Base-by-base conservation (phyloP, 306 rosid genomes). In the Begonia fuchsioides region DNA sequence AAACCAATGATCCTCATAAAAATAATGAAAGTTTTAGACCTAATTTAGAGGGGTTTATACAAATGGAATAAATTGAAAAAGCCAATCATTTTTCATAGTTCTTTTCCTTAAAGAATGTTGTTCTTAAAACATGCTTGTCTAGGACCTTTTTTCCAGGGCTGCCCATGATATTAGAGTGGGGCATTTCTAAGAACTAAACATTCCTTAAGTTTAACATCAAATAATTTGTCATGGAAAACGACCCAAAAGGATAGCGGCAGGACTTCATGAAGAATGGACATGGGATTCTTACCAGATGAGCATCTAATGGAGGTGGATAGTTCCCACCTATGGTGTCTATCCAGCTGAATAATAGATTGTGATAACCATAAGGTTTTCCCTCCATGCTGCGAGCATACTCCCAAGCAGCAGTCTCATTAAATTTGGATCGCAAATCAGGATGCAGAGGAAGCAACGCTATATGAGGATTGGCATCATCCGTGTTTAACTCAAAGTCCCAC, bases 321-420 rank as follows among this genome's bases (percentile, higher is more conserved):
- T 88, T 88, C 19, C 48, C 78, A 1, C 4, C 55, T 55, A 71
- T 15, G 50, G 97, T 88, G 63, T 88, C 97, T 56, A 88, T 83
- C 97, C 95, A 88, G 66, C 95, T 79, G 67, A 88, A 88, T 60
- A 88, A 78, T 81, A 72, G 13, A 67, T 86, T 86, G 67, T 86
- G 96, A 71, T 76, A 86, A 61, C 96, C 96, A 68, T 82, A 86
- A 5, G 86, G 90, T 53, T 68, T 66, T 18, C 90, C 96, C 17
- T 39, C 65, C 96, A 86, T 86, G 73, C 79, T 78, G 56, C 41
- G 48, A 15, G 76, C 93, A 62, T 66, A 88, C 67, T 88, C 95
- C 97, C 97, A 88, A 1, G 97, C 97, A 49, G 93, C 95, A 61
- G 93, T 72, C 73, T 88, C 81, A 32, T 83, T 84, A 61, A 88